A percentile compares a stretch with the other conserved stretches of the same genome.
Evolutionary conservation across 2,329 filamentous ascomycete genomes (phyloP).

Genomic region (Colletotrichum neosansevieriae): DNA sequence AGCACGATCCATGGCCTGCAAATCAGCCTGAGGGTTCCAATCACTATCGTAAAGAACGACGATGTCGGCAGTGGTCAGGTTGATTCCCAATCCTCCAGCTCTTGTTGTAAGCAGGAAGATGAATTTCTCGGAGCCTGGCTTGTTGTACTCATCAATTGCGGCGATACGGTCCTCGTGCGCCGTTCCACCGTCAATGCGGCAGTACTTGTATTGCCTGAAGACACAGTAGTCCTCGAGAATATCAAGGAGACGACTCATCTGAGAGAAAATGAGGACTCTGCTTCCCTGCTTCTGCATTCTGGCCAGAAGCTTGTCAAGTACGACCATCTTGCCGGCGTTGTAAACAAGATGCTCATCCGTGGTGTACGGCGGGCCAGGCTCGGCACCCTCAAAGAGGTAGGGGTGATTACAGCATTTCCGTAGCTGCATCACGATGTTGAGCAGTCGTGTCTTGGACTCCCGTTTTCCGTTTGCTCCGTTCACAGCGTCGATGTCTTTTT

Average conservation of each 20-base stretch:
- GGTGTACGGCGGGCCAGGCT: constrained; percentile 96
- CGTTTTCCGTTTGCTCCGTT: constrained; percentile 96
- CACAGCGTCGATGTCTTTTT: constrained; percentile 98
- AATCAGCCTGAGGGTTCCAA: constrained; percentile 98
- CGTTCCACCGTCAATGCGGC: constrained; percentile 95
- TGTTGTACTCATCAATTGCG: constrained; percentile 99
- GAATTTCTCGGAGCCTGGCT: constrained; percentile 94
- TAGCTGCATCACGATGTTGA: constrained; percentile 99
- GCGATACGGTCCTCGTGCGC: constrained; percentile 98
- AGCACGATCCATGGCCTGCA: constrained; percentile 98
- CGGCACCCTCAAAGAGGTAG: constrained; percentile 96
- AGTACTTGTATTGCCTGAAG: constrained; percentile 94
- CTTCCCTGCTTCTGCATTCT: constrained; percentile 89
- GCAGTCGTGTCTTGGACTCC: constrained; percentile 94
- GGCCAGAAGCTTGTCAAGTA: constrained; percentile 90
- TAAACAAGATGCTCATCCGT: constrained; percentile 95
- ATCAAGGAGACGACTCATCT: constrained; percentile 97
- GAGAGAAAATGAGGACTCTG: constrained; percentile 97
- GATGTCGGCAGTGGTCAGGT: constrained; percentile 93
- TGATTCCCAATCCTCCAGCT: constrained; percentile 96
- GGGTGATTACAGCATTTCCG: constrained; percentile 99
- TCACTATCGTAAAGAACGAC: constrained; percentile 97
- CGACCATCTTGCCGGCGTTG: constrained; percentile 97
- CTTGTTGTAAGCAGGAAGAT: constrained; percentile 95
- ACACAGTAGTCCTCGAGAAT: constrained; percentile 99